Evolutionary conservation across 148 eudicot species (phyloP).

Genomic region (Dianthus caryophyllus): DNA sequence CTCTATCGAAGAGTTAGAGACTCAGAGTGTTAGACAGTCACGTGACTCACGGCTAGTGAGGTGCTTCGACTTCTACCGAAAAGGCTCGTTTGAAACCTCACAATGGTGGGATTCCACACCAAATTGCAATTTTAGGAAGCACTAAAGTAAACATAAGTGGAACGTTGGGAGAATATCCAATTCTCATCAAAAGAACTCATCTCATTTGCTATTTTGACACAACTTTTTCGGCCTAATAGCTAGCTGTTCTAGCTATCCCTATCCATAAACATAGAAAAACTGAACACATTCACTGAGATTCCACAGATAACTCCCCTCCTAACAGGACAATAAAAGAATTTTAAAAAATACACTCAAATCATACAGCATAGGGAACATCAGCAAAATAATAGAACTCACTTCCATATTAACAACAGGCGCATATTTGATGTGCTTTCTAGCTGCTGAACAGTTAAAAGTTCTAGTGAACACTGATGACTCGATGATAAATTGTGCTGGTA

Average conservation of each 20-base stretch:
- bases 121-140: no score
- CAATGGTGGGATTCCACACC: no score
- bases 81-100: no score
- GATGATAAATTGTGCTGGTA: slow-evolving; percentile 38
- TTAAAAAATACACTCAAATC: neutral
- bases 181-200: no score
- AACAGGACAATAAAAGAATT: neutral
- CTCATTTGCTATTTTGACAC: neutral
- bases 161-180: no score
- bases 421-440: slow-evolving; percentile 63
- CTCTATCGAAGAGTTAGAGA: no score
- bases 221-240: neutral
- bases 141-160: no score
- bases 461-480: slow-evolving; percentile 55
- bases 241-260: neutral
- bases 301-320: neutral
- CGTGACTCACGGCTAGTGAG: no score
- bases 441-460: slow-evolving; percentile 77
- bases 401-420: slow-evolving; percentile 70
- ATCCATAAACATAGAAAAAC: neutral
- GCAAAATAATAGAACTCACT: slow-evolving; percentile 37
- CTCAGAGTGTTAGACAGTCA: no score
- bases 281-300: neutral
- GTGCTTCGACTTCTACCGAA: no score
- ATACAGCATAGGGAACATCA: neutral